phyloP scores from a whole-genome alignment of 1,284 basidiomycete genomes.

The Rhodotorula sp. region DNA sequence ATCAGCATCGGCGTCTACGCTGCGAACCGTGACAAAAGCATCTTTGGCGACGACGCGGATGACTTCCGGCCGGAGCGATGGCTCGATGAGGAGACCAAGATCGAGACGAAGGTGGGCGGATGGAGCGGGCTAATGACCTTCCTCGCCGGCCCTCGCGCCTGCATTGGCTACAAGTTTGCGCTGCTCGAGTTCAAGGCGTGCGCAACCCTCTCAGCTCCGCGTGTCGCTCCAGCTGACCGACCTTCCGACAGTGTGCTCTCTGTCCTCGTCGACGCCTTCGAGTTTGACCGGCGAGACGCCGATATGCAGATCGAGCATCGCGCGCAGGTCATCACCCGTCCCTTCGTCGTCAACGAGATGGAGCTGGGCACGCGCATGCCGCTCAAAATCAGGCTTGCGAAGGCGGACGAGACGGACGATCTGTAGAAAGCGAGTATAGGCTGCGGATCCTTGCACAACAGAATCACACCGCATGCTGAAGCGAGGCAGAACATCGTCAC shows the following conservation, averaged over 20 bases:
- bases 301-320: constrained; percentile 13
- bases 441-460: no score
- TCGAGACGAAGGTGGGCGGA: constrained; percentile 2
- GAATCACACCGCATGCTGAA: not conserved
- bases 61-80: constrained; percentile 60
- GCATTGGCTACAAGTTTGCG: constrained; percentile 22
- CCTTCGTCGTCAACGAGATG: constrained; percentile 23
- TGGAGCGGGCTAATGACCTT: constrained; percentile 1
- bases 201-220: not conserved
- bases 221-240: no score
- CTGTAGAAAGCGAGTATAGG: not conserved
- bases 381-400: not conserved
- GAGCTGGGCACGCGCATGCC: not conserved
- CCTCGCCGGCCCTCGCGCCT: constrained; percentile 13
- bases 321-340: constrained; percentile 20
- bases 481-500: constrained; percentile 3
- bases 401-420: not conserved
- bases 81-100: constrained; percentile 18
- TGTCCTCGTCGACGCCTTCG: constrained; percentile 26
- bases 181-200: constrained; percentile 3
- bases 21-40: constrained; percentile 59
- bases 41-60: constrained; percentile 69
- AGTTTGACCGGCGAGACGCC: constrained; percentile 16
- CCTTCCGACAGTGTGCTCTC: constrained; percentile 12
- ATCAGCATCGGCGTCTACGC: constrained; percentile 63